These are phyloP conservation scores for Spirogloea muscicola DNA, from an alignment of 139 green algal species.

Conservation along the genomic window DNA sequence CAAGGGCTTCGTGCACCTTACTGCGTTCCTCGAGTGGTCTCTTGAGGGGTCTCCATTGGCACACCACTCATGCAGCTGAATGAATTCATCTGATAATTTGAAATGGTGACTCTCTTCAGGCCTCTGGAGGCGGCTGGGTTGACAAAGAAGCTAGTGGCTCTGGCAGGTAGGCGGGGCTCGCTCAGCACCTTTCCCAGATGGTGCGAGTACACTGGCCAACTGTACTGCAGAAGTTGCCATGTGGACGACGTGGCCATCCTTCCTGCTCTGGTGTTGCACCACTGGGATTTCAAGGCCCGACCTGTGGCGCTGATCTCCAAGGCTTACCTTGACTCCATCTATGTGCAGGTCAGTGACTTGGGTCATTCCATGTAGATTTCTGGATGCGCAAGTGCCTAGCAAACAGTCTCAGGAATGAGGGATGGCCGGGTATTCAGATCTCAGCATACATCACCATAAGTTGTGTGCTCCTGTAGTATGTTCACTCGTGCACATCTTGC, in stretches of 20 bases:
- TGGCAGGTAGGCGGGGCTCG: background rate
- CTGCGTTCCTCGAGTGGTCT: background rate
- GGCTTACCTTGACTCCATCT: conserved; percentile 55
- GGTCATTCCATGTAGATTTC: too few species aligned
- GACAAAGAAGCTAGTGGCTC: background rate
- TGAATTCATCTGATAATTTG: background rate
- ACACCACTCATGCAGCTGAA: conserved; percentile 5
- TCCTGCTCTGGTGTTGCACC: conserved; percentile 50
- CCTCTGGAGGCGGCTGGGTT: background rate
- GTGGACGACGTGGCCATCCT: conserved; percentile 29
- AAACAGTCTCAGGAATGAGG: too few species aligned
- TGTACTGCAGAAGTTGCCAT: conserved; percentile 56
- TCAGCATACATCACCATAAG: too few species aligned
- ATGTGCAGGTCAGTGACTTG: conserved; percentile 36
- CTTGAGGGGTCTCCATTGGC: background rate
- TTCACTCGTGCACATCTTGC: too few species aligned
- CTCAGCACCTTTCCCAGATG: conserved; percentile 5
- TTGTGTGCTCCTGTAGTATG: too few species aligned
- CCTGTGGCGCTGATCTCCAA: conserved; percentile 48
- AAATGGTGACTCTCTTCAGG: background rate
- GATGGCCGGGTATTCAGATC: too few species aligned
- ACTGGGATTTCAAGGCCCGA: conserved; percentile 56
- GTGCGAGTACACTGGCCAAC: conserved; percentile 48
- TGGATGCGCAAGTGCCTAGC: too few species aligned
- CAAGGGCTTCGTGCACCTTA: background rate